These are phyloP conservation scores for Lipomyces sp. DNA, from an alignment of 805 yeast species.

Conservation along the genomic window DNA sequence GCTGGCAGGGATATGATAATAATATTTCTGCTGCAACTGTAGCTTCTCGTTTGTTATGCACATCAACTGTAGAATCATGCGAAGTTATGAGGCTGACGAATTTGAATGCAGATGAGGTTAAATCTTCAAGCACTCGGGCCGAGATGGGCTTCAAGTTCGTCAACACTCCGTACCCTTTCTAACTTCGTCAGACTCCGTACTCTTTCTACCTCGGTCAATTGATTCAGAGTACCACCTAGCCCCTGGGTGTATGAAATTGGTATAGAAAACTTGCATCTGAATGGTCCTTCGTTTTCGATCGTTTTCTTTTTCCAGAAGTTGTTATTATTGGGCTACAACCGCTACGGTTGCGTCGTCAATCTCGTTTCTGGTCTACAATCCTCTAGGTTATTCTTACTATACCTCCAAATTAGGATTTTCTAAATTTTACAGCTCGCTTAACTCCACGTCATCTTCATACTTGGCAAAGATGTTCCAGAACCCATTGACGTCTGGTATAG, in stretches of 20 bases:
- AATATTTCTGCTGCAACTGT: background rate
- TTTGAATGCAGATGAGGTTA: no score
- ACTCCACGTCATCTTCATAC: slow-evolving; percentile 3
- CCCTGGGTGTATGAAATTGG: background rate
- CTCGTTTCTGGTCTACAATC: slow-evolving; percentile 20
- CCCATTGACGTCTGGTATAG: slow-evolving; percentile 17
- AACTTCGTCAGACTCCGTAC: background rate
- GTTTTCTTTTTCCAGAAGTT: slow-evolving; percentile 23
- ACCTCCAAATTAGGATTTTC: slow-evolving; percentile 8
- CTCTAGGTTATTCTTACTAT: slow-evolving; percentile 6
- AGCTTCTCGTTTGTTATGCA: no score
- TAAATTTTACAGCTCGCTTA: slow-evolving; percentile 20
- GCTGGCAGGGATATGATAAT: background rate
- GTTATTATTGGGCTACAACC: slow-evolving; percentile 37
- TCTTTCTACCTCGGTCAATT: background rate
- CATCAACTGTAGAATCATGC: no score
- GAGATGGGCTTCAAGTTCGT: no score
- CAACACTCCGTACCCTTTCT: background rate
- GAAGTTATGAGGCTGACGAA: no score
- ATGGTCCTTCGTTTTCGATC: slow-evolving; percentile 26
- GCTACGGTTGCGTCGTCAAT: slow-evolving; percentile 36
- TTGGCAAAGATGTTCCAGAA: slow-evolving; percentile 11
- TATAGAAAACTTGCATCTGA: slow-evolving; percentile 2
- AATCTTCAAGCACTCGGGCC: no score
- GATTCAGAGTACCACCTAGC: background rate